A percentile compares a stretch with the other conserved stretches of the same genome.
phyloP scores from a whole-genome alignment of 164 flowering plant species.

The Piper betle region DNA sequence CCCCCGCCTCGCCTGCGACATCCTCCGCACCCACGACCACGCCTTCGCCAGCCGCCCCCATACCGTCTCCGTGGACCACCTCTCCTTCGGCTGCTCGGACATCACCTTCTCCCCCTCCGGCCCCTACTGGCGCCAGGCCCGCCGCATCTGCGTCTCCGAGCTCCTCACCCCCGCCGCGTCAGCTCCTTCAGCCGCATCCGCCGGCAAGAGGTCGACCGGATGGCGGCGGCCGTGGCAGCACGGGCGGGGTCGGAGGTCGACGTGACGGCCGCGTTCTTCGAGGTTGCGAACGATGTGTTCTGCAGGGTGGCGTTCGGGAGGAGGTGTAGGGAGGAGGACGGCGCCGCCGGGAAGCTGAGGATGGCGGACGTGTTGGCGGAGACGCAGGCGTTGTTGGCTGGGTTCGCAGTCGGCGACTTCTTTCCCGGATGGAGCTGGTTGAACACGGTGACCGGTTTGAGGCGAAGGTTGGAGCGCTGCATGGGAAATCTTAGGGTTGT shows the following conservation, averaged over 20 bases:
- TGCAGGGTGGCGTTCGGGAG: conserved; percentile 60
- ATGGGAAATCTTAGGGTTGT: conserved; percentile 23
- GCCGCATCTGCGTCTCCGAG: conserved; percentile 42
- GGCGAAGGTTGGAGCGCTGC: conserved; percentile 24
- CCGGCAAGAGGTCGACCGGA: conserved; percentile 26
- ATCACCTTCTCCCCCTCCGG: conserved; percentile 42
- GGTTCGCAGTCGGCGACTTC: conserved; percentile 40
- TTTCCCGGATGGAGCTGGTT: conserved; percentile 44
- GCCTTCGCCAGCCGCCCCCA: conserved; percentile 35
- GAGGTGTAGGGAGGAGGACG: conserved; percentile 14
- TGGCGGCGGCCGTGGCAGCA: conserved; percentile 10
- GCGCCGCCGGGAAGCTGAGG: conserved; percentile 3
- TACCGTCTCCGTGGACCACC: conserved; percentile 29
- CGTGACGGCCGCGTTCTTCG: conserved; percentile 24
- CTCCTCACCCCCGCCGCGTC: conserved; percentile 36
- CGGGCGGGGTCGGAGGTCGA: conserved; percentile 15
- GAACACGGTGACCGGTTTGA: conserved; percentile 26
- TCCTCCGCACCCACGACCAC: conserved; percentile 39
- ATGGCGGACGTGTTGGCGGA: conserved; percentile 32
- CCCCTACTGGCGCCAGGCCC: conserved; percentile 41
- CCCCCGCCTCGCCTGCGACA: conserved; percentile 23
- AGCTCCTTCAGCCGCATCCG: conserved; percentile 24
- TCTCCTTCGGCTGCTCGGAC: conserved; percentile 49
- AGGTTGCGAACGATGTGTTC: conserved; percentile 33
- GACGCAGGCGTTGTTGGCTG: conserved; percentile 35